A percentile compares a stretch with the other conserved stretches of the same genome.
phyloP scores from a whole-genome alignment of 2,329 filamentous ascomycete species.

The Xylariaceae sp. region DNA sequence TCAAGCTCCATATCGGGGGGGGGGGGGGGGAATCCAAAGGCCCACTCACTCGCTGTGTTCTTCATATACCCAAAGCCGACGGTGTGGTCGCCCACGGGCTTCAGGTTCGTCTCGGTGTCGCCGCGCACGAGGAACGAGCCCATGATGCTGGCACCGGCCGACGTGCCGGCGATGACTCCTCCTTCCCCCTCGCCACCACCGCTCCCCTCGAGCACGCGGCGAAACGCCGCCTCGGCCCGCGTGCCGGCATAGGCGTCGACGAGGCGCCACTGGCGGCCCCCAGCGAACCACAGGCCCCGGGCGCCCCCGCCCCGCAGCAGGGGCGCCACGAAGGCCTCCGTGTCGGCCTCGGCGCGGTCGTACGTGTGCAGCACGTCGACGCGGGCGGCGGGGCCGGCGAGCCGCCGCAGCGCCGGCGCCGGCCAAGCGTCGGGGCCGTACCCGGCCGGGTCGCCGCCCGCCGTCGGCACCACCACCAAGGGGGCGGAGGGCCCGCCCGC shows the following conservation, averaged over 20 bases:
- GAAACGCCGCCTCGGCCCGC: constrained; percentile 20
- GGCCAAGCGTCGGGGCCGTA: constrained; percentile 21
- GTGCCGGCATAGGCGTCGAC: constrained; percentile 27
- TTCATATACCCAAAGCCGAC: constrained; percentile 24
- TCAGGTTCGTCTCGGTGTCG: constrained; percentile 23
- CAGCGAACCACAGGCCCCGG: constrained; percentile 23
- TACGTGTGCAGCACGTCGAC: constrained; percentile 26
- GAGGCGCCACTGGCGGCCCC: constrained; percentile 25
- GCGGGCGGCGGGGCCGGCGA: constrained; percentile 20
- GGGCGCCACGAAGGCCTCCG: constrained; percentile 23
- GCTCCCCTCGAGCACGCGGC: constrained; percentile 20
- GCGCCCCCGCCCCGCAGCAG: constrained; percentile 18
- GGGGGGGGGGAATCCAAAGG: no score
- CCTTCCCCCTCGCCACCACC: no score
- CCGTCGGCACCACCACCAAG: constrained; percentile 25
- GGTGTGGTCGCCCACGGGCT: constrained; percentile 24
- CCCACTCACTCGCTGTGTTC: constrained; percentile 19
- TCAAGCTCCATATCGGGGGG: no score
- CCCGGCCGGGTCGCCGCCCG: constrained; percentile 14
- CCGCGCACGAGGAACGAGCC: constrained; percentile 25
- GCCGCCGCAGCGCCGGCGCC: constrained; percentile 19
- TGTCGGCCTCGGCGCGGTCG: constrained; percentile 22
- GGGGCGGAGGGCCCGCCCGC: constrained; percentile 19
- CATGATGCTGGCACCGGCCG: constrained; percentile 25
- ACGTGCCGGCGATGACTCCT: constrained; percentile 21